Conservation (phyloP, 371 early-diverging fungal genomes). For the Cokeromyces recurvatus region DNA sequence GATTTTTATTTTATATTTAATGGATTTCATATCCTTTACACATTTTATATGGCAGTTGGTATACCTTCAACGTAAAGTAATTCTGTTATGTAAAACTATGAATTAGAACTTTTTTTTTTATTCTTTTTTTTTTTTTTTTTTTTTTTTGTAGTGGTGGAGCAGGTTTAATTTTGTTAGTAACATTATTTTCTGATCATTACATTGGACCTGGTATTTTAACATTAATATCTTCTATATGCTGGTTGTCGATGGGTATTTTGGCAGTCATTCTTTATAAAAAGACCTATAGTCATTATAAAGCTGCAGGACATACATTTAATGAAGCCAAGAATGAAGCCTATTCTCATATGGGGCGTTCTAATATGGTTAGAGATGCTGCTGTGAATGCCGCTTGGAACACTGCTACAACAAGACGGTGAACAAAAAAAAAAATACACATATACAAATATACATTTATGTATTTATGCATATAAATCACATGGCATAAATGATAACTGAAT, state of each 20-base stretch:
- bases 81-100: too few relatives aligned
- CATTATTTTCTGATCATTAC: constrained; percentile 64
- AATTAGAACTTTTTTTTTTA: too few relatives aligned
- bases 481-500: too few relatives aligned
- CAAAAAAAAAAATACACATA: background rate
- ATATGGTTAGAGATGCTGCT: constrained; percentile 44
- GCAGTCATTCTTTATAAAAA: constrained; percentile 58
- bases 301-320: constrained; percentile 78
- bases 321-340: constrained; percentile 79
- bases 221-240: constrained; percentile 64
- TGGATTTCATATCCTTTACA: constrained; percentile 79
- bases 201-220: constrained; percentile 67
- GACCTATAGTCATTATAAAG: constrained; percentile 72
- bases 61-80: constrained; percentile 60
- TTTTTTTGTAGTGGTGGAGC: constrained; percentile 62
- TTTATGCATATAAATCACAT: too few relatives aligned
- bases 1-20: constrained; percentile 81
- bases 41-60: constrained; percentile 82
- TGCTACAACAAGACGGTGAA: constrained; percentile 16
- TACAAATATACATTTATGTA: too few relatives aligned
- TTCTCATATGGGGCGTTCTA: constrained; percentile 47
- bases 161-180: constrained; percentile 76
- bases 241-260: constrained; percentile 57
- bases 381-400: constrained; percentile 50
- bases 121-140: too few relatives aligned